phyloP scores from a whole-genome alignment of 2,329 filamentous ascomycete genomes.

The Trichoderma harzianum region DNA sequence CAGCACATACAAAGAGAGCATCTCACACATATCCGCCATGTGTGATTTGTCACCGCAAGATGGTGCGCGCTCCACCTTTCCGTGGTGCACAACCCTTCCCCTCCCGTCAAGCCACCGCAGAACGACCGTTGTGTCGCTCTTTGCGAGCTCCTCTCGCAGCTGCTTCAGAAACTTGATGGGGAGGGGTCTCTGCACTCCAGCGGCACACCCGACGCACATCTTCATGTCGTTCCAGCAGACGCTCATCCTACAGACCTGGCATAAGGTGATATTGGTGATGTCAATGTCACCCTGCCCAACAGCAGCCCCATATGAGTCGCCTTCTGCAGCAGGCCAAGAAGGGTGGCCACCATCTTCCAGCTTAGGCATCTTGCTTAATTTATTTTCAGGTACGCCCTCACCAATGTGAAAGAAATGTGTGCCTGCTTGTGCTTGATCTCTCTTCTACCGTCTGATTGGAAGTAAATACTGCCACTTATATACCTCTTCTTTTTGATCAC shows the following conservation, averaged over 20 bases:
- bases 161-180: not conserved
- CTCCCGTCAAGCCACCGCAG: slow-evolving; percentile 7
- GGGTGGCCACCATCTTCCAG: not conserved
- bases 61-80: not conserved
- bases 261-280: not conserved
- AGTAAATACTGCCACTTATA: not conserved
- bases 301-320: not conserved
- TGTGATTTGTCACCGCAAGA: not conserved
- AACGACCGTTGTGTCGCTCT: not conserved
- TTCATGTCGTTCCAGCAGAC: not conserved
- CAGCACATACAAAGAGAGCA: not conserved
- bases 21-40: not conserved
- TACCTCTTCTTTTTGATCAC: not conserved
- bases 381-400: not conserved
- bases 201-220: not conserved
- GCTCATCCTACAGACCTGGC: slow-evolving; percentile 5
- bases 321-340: not conserved
- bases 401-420: not conserved
- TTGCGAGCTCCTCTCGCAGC: slow-evolving; percentile 1
- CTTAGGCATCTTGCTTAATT: not conserved
- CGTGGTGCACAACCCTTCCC: not conserved
- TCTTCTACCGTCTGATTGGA: not conserved
- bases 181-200: not conserved
- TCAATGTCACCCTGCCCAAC: not conserved
- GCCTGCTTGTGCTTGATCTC: not conserved